A percentile compares a stretch with the other conserved stretches of the same genome.
Evolutionary conservation across 208 protist genomes (phyloP).

Genomic region (Trypanosoma theileri): DNA sequence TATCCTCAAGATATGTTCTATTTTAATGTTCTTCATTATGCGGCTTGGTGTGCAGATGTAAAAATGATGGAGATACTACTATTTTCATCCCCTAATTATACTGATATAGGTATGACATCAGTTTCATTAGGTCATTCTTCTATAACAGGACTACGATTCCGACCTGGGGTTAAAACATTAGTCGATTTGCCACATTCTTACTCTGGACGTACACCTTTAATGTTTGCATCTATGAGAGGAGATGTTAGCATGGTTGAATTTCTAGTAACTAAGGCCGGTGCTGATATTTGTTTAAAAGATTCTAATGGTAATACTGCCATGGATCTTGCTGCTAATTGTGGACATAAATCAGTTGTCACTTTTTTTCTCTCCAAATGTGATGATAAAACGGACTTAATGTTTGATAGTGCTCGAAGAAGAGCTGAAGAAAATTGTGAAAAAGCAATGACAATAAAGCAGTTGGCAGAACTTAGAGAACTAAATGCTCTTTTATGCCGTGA

Average conservation of each 20-base stretch:
- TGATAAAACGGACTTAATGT: conserved; percentile 35
- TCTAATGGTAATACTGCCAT: conserved; percentile 50
- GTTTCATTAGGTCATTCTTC: background rate
- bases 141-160: conserved; percentile 13
- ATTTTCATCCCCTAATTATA: conserved; percentile 26
- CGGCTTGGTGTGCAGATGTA: conserved; percentile 74
- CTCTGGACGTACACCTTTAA: conserved; percentile 75
- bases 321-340: conserved; percentile 73
- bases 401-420: conserved; percentile 42
- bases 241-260: conserved; percentile 47
- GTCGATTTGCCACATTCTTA: conserved; percentile 60
- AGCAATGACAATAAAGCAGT: conserved; percentile 60
- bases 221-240: conserved; percentile 77
- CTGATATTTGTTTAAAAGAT: conserved; percentile 47
- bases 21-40: conserved; percentile 76
- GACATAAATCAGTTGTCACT: conserved; percentile 51
- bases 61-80: conserved; percentile 55
- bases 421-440: conserved; percentile 74
- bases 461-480: conserved; percentile 46
- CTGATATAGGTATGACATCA: background rate
- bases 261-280: conserved; percentile 56
- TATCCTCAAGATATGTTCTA: conserved; percentile 53
- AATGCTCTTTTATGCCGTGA: conserved; percentile 52
- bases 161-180: conserved; percentile 52
- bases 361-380: conserved; percentile 41